A percentile compares a stretch with the other conserved stretches of the same genome.
phyloP scores from a whole-genome alignment of 495 filamentous ascomycete species.

The Daldinia bambusicola region DNA sequence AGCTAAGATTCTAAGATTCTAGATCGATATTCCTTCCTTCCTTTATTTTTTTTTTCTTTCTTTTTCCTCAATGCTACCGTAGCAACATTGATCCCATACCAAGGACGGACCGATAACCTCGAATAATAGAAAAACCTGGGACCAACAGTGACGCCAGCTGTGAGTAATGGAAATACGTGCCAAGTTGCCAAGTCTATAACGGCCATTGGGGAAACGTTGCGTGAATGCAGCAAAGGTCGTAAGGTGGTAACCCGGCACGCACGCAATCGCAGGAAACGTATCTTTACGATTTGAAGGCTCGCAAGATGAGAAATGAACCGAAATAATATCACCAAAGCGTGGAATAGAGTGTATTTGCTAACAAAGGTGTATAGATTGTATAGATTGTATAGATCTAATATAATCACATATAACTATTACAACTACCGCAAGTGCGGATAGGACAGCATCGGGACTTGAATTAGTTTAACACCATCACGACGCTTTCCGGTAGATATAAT shows the following conservation, averaged over 20 bases:
- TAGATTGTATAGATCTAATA: constrained; percentile 30
- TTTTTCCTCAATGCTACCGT: constrained; percentile 18
- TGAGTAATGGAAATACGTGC: constrained; percentile 2
- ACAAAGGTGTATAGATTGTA: constrained; percentile 20
- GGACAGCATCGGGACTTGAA: constrained; percentile 2
- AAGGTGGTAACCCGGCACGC: constrained; percentile 1
- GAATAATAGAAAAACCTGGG: neutral
- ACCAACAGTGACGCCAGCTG: neutral
- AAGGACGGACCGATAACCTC: constrained; percentile 21
- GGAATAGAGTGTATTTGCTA: neutral
- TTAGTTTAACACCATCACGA: constrained; percentile 7
- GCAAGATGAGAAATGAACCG: neutral
- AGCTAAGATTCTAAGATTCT: constrained; percentile 10
- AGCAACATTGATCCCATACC: constrained; percentile 10
- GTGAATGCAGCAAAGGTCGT: neutral
- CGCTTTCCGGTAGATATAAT: constrained; percentile 9
- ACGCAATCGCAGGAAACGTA: constrained; percentile 1
- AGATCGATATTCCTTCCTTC: constrained; percentile 10
- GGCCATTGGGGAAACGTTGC: constrained; percentile 1
- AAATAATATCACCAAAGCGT: constrained; percentile 4
- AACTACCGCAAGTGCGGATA: constrained; percentile 2
- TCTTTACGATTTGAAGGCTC: neutral
- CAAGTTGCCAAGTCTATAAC: constrained; percentile 10
- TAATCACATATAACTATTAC: constrained; percentile 16
- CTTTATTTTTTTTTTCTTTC: neutral